Evolutionary conservation across 2,329 filamentous ascomycete species (phyloP), one percentile per base, ranked within the genome.

Genomic region (Knufia petricola): DNA sequence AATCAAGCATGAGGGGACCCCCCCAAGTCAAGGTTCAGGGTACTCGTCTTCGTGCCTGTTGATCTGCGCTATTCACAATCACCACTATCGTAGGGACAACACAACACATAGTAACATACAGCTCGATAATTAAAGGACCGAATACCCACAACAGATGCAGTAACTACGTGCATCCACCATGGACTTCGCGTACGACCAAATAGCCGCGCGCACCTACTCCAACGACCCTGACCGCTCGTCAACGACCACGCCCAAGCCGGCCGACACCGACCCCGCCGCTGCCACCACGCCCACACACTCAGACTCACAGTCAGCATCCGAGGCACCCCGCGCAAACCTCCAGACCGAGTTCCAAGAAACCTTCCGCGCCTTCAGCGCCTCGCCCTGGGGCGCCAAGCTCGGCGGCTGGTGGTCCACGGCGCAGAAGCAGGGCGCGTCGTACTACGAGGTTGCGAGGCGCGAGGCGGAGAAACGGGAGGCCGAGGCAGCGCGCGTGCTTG

Each of bases 171-270:
- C 15, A 4, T 8, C 32, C 13, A 46, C 20, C 49, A 96, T 98
- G 92, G 92, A 98, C 78, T 76, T 94, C 62, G 89, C 89, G 38
- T 98, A 96, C 76, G 92, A 98, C 63, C 88, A 95, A 67, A 94
- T 96, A 61, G 82, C 87, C 64, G 87, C 95, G 71, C 83, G 92
- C 65, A 77, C 80, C 45, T 76, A 86, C 58, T 73, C 78, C 32
- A 76, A 79, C 59, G 73, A 81, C n/a, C n/a, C n/a, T n/a, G n/a
- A n/a, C 50, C 62, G 58, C 24, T 52, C 59, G 42, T 28, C 26
- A 28, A 28, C 32, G 13, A 53, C 49, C 6, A 57, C 55, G 23
- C 54, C 55, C n/a, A 58, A 52, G 26, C 52, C 55, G 23, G 3
- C 30, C 23, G 40, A 74, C 55, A 63, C 71, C 42, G 63, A 69